Evolutionary conservation across 768 basidiomycete genomes (phyloP).

Genomic region (Kwoniella sp.): DNA sequence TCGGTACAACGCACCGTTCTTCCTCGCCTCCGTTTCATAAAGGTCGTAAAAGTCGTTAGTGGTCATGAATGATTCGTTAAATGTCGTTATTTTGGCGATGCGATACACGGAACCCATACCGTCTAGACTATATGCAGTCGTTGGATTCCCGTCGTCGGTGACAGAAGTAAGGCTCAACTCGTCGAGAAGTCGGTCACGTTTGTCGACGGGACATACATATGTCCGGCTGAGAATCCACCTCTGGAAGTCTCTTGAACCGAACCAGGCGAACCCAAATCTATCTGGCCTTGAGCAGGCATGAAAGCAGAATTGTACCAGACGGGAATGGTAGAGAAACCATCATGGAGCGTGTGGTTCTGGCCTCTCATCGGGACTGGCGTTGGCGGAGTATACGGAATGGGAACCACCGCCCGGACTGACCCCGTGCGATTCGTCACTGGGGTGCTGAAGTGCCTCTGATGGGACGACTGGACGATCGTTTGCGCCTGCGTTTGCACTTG

Average conservation of each 20-base stretch:
- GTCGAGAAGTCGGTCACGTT: not conserved
- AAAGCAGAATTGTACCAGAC: constrained; percentile 23
- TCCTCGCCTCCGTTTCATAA: not conserved
- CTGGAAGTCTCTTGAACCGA: not conserved
- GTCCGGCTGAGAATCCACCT: not conserved
- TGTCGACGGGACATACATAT: not conserved
- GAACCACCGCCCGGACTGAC: not conserved
- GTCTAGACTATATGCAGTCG: no score
- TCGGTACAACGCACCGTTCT: not conserved
- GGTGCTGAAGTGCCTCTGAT: constrained; percentile 15
- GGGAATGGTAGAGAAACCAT: constrained; percentile 2
- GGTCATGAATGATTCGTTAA: no score
- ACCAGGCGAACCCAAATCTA: not conserved
- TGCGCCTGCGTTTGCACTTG: not conserved
- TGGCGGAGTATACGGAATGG: constrained; percentile 20
- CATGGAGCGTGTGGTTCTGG: constrained; percentile 13
- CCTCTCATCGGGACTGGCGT: constrained; percentile 22
- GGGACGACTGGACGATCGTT: not conserved
- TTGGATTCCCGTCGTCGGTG: not conserved
- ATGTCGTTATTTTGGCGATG: not conserved
- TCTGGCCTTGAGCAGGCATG: constrained; percentile 1
- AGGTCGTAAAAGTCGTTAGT: not conserved
- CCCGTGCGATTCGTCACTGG: constrained; percentile 3
- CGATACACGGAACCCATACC: not conserved
- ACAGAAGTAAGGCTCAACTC: no score